Base-by-base conservation (phyloP, 106 monocot species). In the Dendrobium catenatum region DNA sequence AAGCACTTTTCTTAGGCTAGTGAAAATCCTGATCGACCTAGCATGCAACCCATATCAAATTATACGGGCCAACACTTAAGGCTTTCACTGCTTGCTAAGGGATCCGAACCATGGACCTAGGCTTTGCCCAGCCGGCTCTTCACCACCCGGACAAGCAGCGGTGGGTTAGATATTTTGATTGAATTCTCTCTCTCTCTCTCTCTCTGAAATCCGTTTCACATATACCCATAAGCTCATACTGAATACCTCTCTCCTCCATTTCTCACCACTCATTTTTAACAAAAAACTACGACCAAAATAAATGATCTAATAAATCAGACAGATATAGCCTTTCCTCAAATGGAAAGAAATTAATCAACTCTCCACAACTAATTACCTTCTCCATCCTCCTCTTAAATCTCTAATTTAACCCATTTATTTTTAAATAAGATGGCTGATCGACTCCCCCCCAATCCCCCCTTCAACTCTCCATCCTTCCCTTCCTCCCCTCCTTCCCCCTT, bases 361-460 rank as follows among this genome's bases (percentile, higher is more conserved):
- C 27, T 29, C 29, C 27, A 24, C 26, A 68, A 68, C 68, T 31
- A 68, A 29, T 26, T 0, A 9, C 13, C 68, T 68, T 13, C 68
- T 10, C 58, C 16, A 58, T 58, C 58, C 58, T 58, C 58, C n/a
- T 58, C 6, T 58, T 46, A 46, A 46, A 46, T 46, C 7, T 9
- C 46, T 46, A 5, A 5, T 19, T 8, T 10, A 68, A 27, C 5
- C 26, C 68, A 11, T 7, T 5, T 17, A 55, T 55, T 5, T 19
- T 17, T 58, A 5, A 18, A 2, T 0, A 58, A n/a, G 5, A 92
- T 93, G 91, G 90, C 90, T 11, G 31, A 31, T 31, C 96, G 93
- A 43, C 81, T 93, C 33, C 96, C 96, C n/a, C 96, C 93, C 3
- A 96, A 91, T 43, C 47, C 83, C 10, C 96, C 93, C 55, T 83